Evolutionary conservation across 805 yeast genomes (phyloP).

Genomic region (Teunomyces funiuensis): DNA sequence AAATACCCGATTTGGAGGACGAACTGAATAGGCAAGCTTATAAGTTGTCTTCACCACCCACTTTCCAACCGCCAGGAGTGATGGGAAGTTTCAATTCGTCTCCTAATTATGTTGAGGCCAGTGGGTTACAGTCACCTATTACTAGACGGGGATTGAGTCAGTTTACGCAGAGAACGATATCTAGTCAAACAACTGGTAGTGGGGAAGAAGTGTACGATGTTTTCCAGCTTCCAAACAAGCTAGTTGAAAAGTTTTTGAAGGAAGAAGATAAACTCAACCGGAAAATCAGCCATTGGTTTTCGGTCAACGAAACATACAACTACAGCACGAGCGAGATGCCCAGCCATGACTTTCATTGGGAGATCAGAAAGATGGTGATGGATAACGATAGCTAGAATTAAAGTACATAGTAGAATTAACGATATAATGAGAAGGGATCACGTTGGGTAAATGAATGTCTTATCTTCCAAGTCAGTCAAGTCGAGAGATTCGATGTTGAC

Average conservation of each 20-base stretch:
- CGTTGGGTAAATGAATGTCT: slow-evolving; percentile 49
- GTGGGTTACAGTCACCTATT: slow-evolving; percentile 10
- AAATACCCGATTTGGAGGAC: slow-evolving; percentile 45
- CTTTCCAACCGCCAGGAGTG: slow-evolving; percentile 5
- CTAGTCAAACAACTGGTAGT: slow-evolving; percentile 20
- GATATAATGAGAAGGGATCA: not conserved
- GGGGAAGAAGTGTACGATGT: slow-evolving; percentile 12
- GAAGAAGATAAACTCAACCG: slow-evolving; percentile 36
- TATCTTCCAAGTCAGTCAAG: slow-evolving; percentile 54
- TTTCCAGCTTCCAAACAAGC: slow-evolving; percentile 25
- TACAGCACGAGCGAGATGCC: slow-evolving; percentile 10
- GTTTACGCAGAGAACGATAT: slow-evolving; percentile 38
- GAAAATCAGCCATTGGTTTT: slow-evolving; percentile 41
- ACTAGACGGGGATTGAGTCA: slow-evolving; percentile 32
- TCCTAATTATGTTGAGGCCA: not conserved
- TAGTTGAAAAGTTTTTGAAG: slow-evolving; percentile 30
- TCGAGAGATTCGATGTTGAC: slow-evolving; percentile 49
- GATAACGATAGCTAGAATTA: slow-evolving; percentile 19
- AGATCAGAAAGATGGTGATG: slow-evolving; percentile 43
- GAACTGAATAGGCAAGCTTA: slow-evolving; percentile 1
- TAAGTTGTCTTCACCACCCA: slow-evolving; percentile 8
- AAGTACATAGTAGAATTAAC: not conserved
- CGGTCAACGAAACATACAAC: slow-evolving; percentile 26
- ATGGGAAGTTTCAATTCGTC: not conserved
- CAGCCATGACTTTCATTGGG: slow-evolving; percentile 31